Evolutionary conservation across 2,329 filamentous ascomycete genomes (phyloP), one percentile per base, ranked within the genome.

Genomic region (Dactylellina parvicollis): DNA sequence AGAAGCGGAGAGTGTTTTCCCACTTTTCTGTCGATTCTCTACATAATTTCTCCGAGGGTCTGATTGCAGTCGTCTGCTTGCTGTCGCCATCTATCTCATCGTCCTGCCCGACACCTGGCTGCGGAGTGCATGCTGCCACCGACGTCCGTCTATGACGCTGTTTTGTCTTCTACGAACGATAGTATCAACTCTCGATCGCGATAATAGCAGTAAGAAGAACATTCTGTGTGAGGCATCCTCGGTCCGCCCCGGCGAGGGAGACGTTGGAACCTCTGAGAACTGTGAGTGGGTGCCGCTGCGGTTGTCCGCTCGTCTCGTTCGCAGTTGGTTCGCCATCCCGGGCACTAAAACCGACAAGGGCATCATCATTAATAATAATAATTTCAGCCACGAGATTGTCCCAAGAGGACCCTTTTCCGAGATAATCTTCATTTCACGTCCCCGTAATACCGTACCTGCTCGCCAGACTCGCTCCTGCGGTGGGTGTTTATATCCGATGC

Each of bases 401-500:
- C 36, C n/a, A 20, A n/a, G 9, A 40, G 22, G 36, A 30, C 22
- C 22, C 52, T 59, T 59, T 36, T 12, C 20, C 14, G 34, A 26
- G 4, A 32, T 16, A 16, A n/a, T 26, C 9, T 2, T 9, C 44
- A 4, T 49, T 40, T 12, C 14, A 24, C 18, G 7, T 56, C 36
- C 9, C 18, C 47, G 47, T 2, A 28, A 5, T 42, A 30, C 26
- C 4, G n/a, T 28, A 34, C 47, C 8, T 34, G 8, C n/a, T 12
- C n/a, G 26, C 28, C n/a, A 5, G 30, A 5, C 47, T 26, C 18
- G 47, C 28, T 24, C 5, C 18, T 36, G 12, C 22, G 44, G 32
- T 40, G 62, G 49, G 62, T 67, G 52, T 66, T 66, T 65, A 46
- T 44, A 66, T 66, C 50, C 50, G 50, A 62, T 28, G 18, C 38